Base-by-base conservation (phyloP, 78 protist genomes). In the Dictyostelium intermedium region DNA sequence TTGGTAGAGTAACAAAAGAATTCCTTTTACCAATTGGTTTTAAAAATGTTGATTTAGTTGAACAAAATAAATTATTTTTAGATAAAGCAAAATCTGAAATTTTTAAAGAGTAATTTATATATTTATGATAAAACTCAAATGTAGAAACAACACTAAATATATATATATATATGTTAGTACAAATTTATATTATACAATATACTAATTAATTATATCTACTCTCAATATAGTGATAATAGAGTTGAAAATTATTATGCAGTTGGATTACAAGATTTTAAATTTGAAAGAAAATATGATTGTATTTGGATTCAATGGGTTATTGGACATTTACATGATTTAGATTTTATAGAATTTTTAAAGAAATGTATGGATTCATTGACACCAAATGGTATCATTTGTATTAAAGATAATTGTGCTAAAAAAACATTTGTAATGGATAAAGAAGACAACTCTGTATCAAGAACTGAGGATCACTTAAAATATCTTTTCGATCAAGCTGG, bases 271-370 rank as follows among this genome's bases (percentile, higher is more conserved):
- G 94, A 91, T 76, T 91, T 92, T 63, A 35, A 34, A 27, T 87
- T 91, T 43, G 83, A 23, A 10, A 25, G 23, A 25, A 37, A 60
- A 11, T 98, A 98, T 91, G 98, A 98, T 92, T 50, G 92, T 56
- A 61, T 98, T 34, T 93, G 98, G 97, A 83, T 97, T 13, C 98
- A 98, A 89, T 98, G 98, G 98, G 98, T 97, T 9, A 82, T 96
- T 35, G 97, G 97, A 41, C 97, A 97, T 50, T 80, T 97, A 11
- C 63, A 74, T 0, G 97, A 92, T 53, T 8, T 32, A 13, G 98
- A 97, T 85, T 86, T 98, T 10, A 96, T 97, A 2, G 87, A 11
- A 1, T 98, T 98, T 87, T 8, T 98, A 23, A 61, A 81, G 83
- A 69, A 80, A 34, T 92, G 96, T 87, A 10, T 45, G 34, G 56